Conservation (phyloP, 2,329 filamentous ascomycete species). For the Paracoccidioides lutzii region DNA sequence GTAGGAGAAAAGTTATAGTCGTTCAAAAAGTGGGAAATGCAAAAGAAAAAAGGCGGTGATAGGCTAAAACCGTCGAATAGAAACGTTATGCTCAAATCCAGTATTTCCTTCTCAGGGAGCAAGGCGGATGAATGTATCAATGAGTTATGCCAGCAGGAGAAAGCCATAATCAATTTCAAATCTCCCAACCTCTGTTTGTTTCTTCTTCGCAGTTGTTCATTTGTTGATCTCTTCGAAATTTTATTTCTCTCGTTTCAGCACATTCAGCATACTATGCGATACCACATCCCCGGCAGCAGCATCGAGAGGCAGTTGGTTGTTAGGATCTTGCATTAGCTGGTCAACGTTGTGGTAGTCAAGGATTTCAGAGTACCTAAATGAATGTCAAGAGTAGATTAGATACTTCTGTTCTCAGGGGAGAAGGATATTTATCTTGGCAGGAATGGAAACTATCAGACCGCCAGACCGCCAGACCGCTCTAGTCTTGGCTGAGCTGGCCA, state of each 20-base stretch:
- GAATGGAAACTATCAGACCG: no score
- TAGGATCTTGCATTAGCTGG: conserved; percentile 20
- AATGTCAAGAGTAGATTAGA: conserved; percentile 6
- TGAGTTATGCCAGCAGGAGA: not conserved
- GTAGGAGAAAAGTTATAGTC: no score
- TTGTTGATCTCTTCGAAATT: not conserved
- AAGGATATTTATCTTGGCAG: not conserved
- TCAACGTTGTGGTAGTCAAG: conserved; percentile 97
- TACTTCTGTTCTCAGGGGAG: not conserved
- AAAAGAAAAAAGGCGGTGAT: no score
- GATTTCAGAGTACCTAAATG: conserved; percentile 85
- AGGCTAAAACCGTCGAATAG: no score
- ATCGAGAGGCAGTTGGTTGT: not conserved
- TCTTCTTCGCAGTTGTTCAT: not conserved
- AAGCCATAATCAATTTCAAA: not conserved
- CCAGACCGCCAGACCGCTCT: not conserved
- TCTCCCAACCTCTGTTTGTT: not conserved
- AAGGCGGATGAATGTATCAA: not conserved
- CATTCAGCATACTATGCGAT: not conserved
- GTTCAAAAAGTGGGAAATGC: no score
- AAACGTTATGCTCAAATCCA: no score
- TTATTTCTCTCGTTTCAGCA: not conserved
- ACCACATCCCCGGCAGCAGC: not conserved
- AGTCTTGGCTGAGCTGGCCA: not conserved
- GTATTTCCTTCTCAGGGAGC: no score